A percentile compares a stretch with the other conserved stretches of the same genome.
These are phyloP conservation scores for Amanita phalloides DNA, from an alignment of 768 basidiomycete genomes.

Conservation along the genomic window DNA sequence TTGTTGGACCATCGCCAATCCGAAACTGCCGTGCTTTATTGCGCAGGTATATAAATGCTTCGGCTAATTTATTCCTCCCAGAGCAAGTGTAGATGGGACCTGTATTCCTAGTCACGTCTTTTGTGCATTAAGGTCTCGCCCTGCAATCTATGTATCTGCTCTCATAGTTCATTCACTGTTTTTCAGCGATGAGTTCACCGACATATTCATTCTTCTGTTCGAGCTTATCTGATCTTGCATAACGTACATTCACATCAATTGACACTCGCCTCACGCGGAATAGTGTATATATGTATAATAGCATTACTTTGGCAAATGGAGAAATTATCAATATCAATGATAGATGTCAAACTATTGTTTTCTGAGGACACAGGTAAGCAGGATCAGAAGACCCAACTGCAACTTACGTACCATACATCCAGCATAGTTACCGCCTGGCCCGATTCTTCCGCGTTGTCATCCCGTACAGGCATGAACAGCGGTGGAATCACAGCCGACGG, in stretches of 20 bases:
- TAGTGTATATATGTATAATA: not conserved
- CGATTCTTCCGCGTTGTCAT: constrained; percentile 7
- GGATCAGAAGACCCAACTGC: not conserved
- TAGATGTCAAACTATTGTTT: not conserved
- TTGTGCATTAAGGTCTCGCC: not conserved
- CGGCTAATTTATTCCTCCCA: constrained; percentile 3
- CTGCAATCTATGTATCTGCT: constrained; percentile 2
- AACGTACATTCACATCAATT: not conserved
- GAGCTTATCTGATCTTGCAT: not conserved
- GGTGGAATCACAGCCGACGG: constrained; percentile 17
- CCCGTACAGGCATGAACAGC: constrained; percentile 14
- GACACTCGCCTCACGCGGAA: not conserved
- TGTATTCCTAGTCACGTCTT: constrained; percentile 1
- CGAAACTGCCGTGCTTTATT: not conserved
- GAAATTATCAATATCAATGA: not conserved
- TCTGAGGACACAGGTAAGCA: not conserved
- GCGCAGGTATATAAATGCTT: not conserved
- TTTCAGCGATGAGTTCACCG: not conserved
- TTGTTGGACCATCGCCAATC: not conserved
- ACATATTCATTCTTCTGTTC: not conserved
- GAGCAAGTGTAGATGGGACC: not conserved
- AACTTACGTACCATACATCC: not conserved
- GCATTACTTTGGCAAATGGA: not conserved
- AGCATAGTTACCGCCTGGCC: not conserved
- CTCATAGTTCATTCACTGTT: not conserved